A percentile compares a stretch with the other conserved stretches of the same genome.
Evolutionary conservation across 495 filamentous ascomycete species (phyloP).

Genomic region (Aspergillus egyptiacus): DNA sequence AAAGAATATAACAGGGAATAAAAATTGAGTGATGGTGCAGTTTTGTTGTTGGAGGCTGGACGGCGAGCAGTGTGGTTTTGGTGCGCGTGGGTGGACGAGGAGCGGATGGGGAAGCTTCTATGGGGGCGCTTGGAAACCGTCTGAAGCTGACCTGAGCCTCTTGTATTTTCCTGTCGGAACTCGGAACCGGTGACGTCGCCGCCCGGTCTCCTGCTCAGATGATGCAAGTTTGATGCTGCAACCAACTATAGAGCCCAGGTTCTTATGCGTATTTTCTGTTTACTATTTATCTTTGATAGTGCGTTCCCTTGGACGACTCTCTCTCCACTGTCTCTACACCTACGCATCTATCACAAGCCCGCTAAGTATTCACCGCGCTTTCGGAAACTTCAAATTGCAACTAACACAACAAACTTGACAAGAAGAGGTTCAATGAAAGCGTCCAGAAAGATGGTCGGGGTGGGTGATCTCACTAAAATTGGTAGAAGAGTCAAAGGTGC

Average conservation of each 20-base stretch:
- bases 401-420: slow-evolving; percentile 20
- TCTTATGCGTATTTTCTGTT: no score
- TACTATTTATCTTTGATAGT: no score
- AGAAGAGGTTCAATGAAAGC: slow-evolving; percentile 16
- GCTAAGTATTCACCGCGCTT: slow-evolving; percentile 10
- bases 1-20: slow-evolving; percentile 9
- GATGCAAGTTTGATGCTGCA: not conserved
- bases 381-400: slow-evolving; percentile 23
- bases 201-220: not conserved
- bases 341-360: not conserved
- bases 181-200: slow-evolving; percentile 6
- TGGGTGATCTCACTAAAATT: slow-evolving; percentile 27
- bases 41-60: slow-evolving; percentile 11
- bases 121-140: not conserved
- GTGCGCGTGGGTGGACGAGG: slow-evolving; percentile 6
- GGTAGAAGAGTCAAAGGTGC: slow-evolving; percentile 23
- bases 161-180: not conserved
- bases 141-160: not conserved
- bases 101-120: slow-evolving; percentile 13
- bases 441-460: slow-evolving; percentile 27
- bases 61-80: slow-evolving; percentile 9
- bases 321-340: not conserved
- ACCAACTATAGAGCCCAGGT: no score
- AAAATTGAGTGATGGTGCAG: slow-evolving; percentile 6
- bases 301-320: no score